Conservation (phyloP, 2,329 filamentous ascomycete genomes). For the Onygenales sp. region DNA sequence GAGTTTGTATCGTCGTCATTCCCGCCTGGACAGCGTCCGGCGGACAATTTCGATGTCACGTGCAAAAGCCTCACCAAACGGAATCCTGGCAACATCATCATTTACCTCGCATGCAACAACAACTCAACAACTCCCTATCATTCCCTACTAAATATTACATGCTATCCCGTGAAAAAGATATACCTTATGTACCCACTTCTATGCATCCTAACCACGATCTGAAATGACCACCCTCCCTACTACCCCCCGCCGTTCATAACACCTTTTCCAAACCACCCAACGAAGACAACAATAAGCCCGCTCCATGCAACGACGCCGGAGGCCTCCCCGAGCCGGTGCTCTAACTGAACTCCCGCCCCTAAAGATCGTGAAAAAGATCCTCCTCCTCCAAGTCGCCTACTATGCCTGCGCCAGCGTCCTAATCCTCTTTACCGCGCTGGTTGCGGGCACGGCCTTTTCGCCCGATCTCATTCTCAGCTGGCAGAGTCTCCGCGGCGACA, state of each 20-base stretch:
- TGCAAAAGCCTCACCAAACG: too few relatives aligned
- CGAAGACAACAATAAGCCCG: background rate
- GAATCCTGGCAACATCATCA: too few relatives aligned
- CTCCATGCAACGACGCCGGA: conserved; percentile 46
- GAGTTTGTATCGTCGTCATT: too few relatives aligned
- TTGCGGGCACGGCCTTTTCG: conserved; percentile 52
- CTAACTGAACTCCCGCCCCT: conserved; percentile 57
- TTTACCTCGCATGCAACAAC: too few relatives aligned
- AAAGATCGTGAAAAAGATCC: conserved; percentile 58
- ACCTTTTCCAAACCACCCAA: background rate
- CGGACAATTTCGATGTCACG: too few relatives aligned
- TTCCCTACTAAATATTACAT: too few relatives aligned
- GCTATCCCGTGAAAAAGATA: background rate
- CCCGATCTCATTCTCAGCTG: conserved; percentile 54
- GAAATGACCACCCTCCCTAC: background rate
- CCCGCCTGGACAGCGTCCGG: too few relatives aligned
- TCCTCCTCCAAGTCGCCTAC: conserved; percentile 55
- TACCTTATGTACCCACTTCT: background rate
- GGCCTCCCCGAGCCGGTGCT: conserved; percentile 55
- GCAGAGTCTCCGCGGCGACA: conserved; percentile 55
- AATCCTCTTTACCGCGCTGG: conserved; percentile 58
- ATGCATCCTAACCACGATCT: background rate
- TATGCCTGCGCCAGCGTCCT: conserved; percentile 53
- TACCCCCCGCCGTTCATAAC: background rate
- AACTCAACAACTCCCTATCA: too few relatives aligned